A percentile compares a stretch with the other conserved stretches of the same genome.
phyloP scores from a whole-genome alignment of 176 grass and related monocot genomes.

The Ananas comosus region DNA sequence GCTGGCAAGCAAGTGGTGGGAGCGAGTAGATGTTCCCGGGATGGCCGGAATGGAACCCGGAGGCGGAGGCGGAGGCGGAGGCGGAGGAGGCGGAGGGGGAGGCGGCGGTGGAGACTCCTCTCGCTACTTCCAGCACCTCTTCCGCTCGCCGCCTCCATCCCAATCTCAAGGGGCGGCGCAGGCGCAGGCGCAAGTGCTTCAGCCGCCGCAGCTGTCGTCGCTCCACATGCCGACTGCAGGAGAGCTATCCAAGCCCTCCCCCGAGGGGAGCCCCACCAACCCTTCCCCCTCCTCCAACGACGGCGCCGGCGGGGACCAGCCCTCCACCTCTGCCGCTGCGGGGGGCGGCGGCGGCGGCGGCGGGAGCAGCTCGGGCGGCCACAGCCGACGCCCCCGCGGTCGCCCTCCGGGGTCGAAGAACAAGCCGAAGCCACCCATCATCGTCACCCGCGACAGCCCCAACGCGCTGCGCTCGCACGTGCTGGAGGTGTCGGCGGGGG shows the following conservation, averaged over 20 bases:
- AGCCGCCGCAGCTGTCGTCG: constrained; percentile 41
- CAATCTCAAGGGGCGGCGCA: constrained; percentile 8
- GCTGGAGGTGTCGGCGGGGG: constrained; percentile 62
- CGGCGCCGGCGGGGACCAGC: constrained; percentile 35
- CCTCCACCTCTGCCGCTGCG: constrained; percentile 54
- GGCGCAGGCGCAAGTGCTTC: not conserved
- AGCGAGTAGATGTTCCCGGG: constrained; percentile 59
- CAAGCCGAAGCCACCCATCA: constrained; percentile 87
- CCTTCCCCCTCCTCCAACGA: constrained; percentile 28
- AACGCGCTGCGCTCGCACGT: constrained; percentile 95
- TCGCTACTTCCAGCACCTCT: constrained; percentile 72
- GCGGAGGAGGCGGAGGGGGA: constrained; percentile 17
- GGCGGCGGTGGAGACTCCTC: constrained; percentile 32
- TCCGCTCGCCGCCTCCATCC: constrained; percentile 49
- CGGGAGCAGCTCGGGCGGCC: constrained; percentile 34
- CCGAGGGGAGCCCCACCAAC: constrained; percentile 31
- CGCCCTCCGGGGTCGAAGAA: constrained; percentile 83
- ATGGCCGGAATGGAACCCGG: constrained; percentile 59
- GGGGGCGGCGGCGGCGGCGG: constrained; percentile 39
- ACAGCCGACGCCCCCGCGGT: constrained; percentile 63
- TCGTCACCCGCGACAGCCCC: constrained; percentile 89
- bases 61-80: constrained; percentile 2
- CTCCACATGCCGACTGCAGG: constrained; percentile 42
- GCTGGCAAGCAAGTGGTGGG: constrained; percentile 99
- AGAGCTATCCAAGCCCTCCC: constrained; percentile 29